Percentiles rank a stretch among this genome's conserved stretches.
These are phyloP conservation scores for Podospora tetraspora DNA, from an alignment of 495 filamentous ascomycete species.

Conservation along the genomic window DNA sequence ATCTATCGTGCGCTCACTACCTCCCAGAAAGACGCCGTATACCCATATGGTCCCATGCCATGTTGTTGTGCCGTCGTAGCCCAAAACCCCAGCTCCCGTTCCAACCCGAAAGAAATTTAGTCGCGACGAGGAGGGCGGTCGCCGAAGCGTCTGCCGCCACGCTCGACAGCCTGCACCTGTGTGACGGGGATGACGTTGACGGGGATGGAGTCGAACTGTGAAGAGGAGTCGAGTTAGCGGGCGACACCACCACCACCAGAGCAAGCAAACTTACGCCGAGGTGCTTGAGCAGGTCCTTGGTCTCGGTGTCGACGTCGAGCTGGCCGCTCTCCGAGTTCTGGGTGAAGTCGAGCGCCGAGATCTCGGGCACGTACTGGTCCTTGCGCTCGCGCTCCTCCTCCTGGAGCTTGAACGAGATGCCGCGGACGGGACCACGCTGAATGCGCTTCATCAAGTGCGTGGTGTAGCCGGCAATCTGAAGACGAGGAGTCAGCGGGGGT, in stretches of 20 bases:
- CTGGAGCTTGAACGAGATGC: constrained; percentile 99
- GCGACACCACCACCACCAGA: not conserved
- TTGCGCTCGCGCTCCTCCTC: constrained; percentile 99
- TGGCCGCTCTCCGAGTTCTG: constrained; percentile 84
- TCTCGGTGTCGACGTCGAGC: constrained; percentile 92
- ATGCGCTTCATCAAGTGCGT: constrained; percentile 98
- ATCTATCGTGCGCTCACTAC: constrained; percentile 47
- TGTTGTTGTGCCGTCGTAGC: constrained; percentile 28
- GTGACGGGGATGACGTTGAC: constrained; percentile 87
- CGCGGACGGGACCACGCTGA: constrained; percentile 96
- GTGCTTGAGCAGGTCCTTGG: constrained; percentile 97
- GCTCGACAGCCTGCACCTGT: constrained; percentile 80
- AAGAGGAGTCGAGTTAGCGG: constrained; percentile 24
- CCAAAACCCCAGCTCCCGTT: constrained; percentile 12
- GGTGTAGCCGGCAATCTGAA: constrained; percentile 94
- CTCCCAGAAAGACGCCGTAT: constrained; percentile 46
- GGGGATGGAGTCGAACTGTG: constrained; percentile 95
- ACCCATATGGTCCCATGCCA: constrained; percentile 32
- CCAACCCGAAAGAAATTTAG: constrained; percentile 28
- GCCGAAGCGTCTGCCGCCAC: constrained; percentile 54
- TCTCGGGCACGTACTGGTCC: constrained; percentile 99
- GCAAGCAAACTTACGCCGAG: constrained; percentile 72
- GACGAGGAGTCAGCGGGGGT: not conserved
- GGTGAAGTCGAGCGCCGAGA: constrained; percentile 95
- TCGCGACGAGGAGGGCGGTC: constrained; percentile 43